Base-by-base conservation (phyloP, 108 stramenopile genomes). In the Nitzschia sp. region DNA sequence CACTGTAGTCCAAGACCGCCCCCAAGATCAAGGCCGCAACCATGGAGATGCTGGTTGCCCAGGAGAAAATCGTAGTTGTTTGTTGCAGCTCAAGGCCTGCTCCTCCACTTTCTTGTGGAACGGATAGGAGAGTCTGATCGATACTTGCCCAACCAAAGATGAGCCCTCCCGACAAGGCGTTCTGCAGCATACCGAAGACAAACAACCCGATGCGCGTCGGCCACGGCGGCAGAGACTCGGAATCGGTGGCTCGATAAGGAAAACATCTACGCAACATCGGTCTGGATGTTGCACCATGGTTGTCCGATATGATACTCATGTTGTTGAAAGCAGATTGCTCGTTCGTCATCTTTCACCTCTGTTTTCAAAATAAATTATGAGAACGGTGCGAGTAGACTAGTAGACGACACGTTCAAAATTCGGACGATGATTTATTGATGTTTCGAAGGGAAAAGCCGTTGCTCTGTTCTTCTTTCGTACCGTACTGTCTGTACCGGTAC, bases 91-190 rank as follows among this genome's bases (percentile, higher is more conserved):
- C 58, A 16, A 81, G 32, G 11, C 70, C 74, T 11, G 80, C 76
- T 11, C 80, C 76, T 27, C 76, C 76, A 27, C 73, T 15, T 48
- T 68, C 64, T 0, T 34, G 21, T 21, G 67, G 31, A 6, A 70
- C 75, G 25, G 45, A 26, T 63, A 81, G 35, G 17, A 81, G n/a
- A 25, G 80, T 52, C 19, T 68, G 55, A 59, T 71, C 68, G 33
- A 81, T 73, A 44, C 80, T 74, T 3, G 71, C 76, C 80, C 80
- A 81, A 3, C 79, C 79, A 66, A 60, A 77, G 22, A 77, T 57
- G n/a, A 81, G 27, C 15, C 80, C 80, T 48, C 74, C 75, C 17
- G 32, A 5, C 19, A 81, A 27, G 11, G 30, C 31, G 57, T 69
- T 77, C 26, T 81, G 80, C 28, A 74, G 1, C 9, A 73, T 35